Evolutionary conservation across 2,329 filamentous ascomycete species (phyloP), one percentile per base, ranked within the genome.

Genomic region (Pyrenophora teres): DNA sequence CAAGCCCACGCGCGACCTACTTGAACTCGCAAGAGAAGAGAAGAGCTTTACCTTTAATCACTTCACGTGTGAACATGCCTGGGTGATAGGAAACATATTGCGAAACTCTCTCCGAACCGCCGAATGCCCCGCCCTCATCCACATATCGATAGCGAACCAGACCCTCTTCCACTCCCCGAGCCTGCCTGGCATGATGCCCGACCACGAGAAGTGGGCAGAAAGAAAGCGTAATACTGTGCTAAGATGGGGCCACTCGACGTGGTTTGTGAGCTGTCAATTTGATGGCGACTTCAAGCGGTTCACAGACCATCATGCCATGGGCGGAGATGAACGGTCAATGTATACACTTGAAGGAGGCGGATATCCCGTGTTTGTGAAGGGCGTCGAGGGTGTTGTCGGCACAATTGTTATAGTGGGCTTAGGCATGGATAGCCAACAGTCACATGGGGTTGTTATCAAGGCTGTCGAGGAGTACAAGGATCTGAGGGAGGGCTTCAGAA

Each of bases 271-370:
- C 56, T 83, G 84, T 71, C 89, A 89, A 76, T 85, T 85, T 58
- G 83, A 83, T 9, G 84, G 84, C 5, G 81, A 91, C 56, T 87
- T 91, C 74, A 76, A 68, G 19, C 77, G 75, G 2, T 92, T 93
- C 71, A 80, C 80, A 35, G 78, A 79, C 27, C 87, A 88, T 69
- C 89, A 83, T 66, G 85, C 81, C 30, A 76, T 92, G 65, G 63
- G 64, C 10, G 61, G 57, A n/a, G 80, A 82, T 5, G 68, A 81
- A 40, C 63, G 80, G 42, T 78, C 80, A 46, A 77, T 83, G 27
- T 93, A 89, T 76, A 89, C 89, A 1, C 88, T 92, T 56, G 88
- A 92, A 71, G 90, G 90, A 0, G 90, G 90, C 18, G 90, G 81
- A 0, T 84, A 90, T 57, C 90, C 90, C 0, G 81, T 93, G 27